Evolutionary conservation across 139 green algal species (phyloP), one percentile per base, ranked within the genome.

Genomic region (Coccomyxa sp.): DNA sequence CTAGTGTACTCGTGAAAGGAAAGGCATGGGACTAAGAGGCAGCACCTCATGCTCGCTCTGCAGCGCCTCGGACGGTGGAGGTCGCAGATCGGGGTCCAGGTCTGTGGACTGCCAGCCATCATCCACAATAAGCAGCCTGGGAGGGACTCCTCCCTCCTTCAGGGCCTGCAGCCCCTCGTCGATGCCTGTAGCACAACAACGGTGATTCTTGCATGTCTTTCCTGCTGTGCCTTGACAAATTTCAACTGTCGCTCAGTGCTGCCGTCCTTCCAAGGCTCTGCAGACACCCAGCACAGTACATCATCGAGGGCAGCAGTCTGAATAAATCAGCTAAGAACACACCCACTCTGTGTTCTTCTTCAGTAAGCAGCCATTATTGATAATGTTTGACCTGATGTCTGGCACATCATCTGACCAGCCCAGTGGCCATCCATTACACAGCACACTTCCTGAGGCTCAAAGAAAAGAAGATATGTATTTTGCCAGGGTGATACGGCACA

Each of bases 101-200:
- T 81, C 51, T 45, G 77, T 81, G 45, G 15, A 77, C 71, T 84
- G 89, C 89, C 88, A 90, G 77, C 89, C 89, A 45, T 89, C 88
- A 67, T 97, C 94, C 32, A 97, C 96, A 84, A 98, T 95, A 23
- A 97, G 93, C 60, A 93, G 84, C 77, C 90, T 89, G 0, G 94
- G 93, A 0, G 68, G 83, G 13, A 93, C 81, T 57, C 91, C 91
- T 13, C 91, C 92, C 0, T 84, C 81, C 21, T 38, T 57, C 77
- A 98, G 76, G 71, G 83, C 89, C 23, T 57, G n/a, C 45, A 99
- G 84, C 0, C 96, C 96, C 58, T 95, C 81, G 25, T 90, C 23
- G 14, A 92, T 79, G 66, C 87, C 87, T 38, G 79, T 57, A 4
- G 63, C 25, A 63, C 4, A 80, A 59, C 1, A 38, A 78, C 58